Conservation (phyloP, 2,329 filamentous ascomycete species). For the Xylariaceae sp. region DNA sequence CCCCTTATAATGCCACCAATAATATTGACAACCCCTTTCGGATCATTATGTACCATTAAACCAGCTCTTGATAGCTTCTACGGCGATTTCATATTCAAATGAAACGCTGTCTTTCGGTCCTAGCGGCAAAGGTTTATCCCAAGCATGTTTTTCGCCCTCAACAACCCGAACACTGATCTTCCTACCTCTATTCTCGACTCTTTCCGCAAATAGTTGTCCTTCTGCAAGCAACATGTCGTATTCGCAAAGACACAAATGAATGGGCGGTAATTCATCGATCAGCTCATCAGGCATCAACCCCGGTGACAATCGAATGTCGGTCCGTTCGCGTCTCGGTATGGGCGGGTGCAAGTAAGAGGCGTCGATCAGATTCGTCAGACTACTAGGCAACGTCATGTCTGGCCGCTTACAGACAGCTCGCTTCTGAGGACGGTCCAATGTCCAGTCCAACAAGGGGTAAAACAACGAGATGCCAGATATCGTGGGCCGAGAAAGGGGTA, state of each 20-base stretch:
- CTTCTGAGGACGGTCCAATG: constrained; percentile 53
- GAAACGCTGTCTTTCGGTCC: constrained; percentile 42
- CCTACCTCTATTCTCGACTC: constrained; percentile 25
- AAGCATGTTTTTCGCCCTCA: constrained; percentile 45
- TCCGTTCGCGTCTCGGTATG: constrained; percentile 40
- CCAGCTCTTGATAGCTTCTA: constrained; percentile 42
- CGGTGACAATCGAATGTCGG: constrained; percentile 54
- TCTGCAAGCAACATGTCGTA: constrained; percentile 33
- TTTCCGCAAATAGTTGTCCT: constrained; percentile 24
- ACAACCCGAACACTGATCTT: constrained; percentile 42
- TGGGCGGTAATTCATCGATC: constrained; percentile 22
- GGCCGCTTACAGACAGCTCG: constrained; percentile 51
- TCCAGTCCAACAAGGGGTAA: constrained; percentile 62
- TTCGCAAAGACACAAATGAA: constrained; percentile 29
- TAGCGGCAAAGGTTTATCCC: constrained; percentile 48
- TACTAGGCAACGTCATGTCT: constrained; percentile 55
- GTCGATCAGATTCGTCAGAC: constrained; percentile 61
- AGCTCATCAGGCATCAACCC: constrained; percentile 27
- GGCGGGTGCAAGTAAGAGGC: constrained; percentile 57
- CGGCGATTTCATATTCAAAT: constrained; percentile 47
- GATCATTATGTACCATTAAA: not conserved
- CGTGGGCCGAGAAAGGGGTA: constrained; percentile 37
- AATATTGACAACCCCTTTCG: not conserved
- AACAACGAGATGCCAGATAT: constrained; percentile 58
- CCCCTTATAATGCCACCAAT: no score